A percentile compares a stretch with the other conserved stretches of the same genome.
Evolutionary conservation across 805 yeast genomes (phyloP).

Genomic region (Zygosaccharomyces lentus): DNA sequence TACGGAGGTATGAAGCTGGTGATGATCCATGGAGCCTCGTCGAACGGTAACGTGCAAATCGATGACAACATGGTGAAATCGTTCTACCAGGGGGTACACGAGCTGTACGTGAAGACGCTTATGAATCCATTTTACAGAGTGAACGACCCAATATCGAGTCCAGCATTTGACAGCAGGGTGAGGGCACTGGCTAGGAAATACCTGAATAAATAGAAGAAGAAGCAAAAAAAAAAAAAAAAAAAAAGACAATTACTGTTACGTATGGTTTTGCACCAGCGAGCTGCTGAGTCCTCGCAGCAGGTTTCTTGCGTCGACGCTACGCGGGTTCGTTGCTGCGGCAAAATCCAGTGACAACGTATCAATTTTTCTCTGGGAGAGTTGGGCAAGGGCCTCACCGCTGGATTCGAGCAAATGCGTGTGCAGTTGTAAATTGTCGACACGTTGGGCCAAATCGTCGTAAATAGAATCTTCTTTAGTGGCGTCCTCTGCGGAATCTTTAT

Average conservation of each 20-base stretch:
- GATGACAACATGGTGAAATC: slow-evolving; percentile 74
- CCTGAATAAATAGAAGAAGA: slow-evolving; percentile 39
- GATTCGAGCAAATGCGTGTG: slow-evolving; percentile 28
- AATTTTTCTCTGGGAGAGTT: slow-evolving; percentile 17
- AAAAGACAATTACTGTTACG: background rate
- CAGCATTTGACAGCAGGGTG: slow-evolving; percentile 71
- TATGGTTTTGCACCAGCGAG: slow-evolving; percentile 14
- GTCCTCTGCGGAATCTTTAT: background rate
- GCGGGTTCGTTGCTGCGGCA: slow-evolving; percentile 7
- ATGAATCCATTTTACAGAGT: slow-evolving; percentile 82
- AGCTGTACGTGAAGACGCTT: slow-evolving; percentile 77
- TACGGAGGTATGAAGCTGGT: slow-evolving; percentile 83
- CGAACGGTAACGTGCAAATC: slow-evolving; percentile 28
- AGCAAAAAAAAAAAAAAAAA: background rate
- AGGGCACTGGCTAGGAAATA: slow-evolving; percentile 71
- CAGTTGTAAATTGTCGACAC: slow-evolving; percentile 20
- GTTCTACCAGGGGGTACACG: slow-evolving; percentile 81
- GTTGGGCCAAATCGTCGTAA: slow-evolving; percentile 14
- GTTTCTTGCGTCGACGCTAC: slow-evolving; percentile 15
- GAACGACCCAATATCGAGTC: slow-evolving; percentile 68
- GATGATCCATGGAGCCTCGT: slow-evolving; percentile 54
- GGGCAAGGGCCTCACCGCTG: slow-evolving; percentile 20
- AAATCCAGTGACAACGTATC: slow-evolving; percentile 19
- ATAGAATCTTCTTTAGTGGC: slow-evolving; percentile 5
- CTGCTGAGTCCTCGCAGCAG: slow-evolving; percentile 26